Conservation (phyloP, 2,329 filamentous ascomycete genomes). For the Chaetomiaceae sp. region DNA sequence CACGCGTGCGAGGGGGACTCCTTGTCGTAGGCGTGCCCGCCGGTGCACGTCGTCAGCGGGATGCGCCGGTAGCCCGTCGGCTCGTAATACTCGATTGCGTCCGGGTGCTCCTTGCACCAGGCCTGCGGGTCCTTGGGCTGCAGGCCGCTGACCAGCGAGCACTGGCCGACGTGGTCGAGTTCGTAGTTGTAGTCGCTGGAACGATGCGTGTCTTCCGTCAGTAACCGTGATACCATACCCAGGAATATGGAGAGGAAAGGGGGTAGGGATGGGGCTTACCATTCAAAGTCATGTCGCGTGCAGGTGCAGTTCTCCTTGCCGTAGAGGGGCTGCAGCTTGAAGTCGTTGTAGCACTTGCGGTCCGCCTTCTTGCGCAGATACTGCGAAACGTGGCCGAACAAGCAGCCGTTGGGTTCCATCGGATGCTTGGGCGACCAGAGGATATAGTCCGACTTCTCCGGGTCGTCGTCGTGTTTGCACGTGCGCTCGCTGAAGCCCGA, state of each 20-base stretch:
- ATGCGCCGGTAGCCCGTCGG: constrained; percentile 85
- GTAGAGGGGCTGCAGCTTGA: constrained; percentile 64
- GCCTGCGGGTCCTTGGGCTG: constrained; percentile 47
- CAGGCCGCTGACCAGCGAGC: constrained; percentile 68
- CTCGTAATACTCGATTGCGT: constrained; percentile 71
- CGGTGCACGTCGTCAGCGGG: constrained; percentile 79
- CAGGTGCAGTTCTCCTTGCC: constrained; percentile 75
- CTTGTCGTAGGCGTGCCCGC: constrained; percentile 69
- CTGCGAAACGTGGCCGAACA: constrained; percentile 85
- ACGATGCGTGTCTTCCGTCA: too few relatives aligned
- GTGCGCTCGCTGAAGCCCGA: constrained; percentile 66
- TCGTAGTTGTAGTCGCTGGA: constrained; percentile 88
- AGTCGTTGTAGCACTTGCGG: constrained; percentile 74
- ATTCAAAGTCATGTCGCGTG: constrained; percentile 83
- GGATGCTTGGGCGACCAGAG: constrained; percentile 87
- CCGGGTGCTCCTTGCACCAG: constrained; percentile 55
- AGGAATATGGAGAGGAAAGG: not conserved
- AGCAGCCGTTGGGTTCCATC: constrained; percentile 66
- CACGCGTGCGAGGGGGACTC: constrained; percentile 58
- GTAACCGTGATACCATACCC: too few relatives aligned
- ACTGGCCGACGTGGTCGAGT: constrained; percentile 68
- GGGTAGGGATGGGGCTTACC: constrained; percentile 47
- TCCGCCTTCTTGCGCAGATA: constrained; percentile 88
- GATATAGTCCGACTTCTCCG: constrained; percentile 63
- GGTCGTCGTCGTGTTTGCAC: constrained; percentile 61